Evolutionary conservation across 1,139 yeast genomes (phyloP).

Genomic region (Candida mesenterica): DNA sequence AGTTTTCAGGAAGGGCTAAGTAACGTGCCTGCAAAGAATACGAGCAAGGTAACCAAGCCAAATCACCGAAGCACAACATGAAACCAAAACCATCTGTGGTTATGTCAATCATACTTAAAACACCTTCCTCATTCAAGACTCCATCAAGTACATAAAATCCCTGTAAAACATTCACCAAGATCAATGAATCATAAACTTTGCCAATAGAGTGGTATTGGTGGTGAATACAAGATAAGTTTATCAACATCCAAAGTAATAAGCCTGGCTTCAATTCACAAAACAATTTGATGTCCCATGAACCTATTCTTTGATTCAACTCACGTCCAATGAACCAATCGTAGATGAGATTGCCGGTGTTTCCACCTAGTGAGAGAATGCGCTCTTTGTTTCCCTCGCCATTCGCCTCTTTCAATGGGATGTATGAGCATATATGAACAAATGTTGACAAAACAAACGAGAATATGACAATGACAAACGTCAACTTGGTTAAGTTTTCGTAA

Average conservation of each 20-base stretch:
- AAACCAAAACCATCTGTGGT: slow-evolving; percentile 97
- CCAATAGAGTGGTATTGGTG: slow-evolving; percentile 70
- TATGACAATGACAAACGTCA: slow-evolving; percentile 60
- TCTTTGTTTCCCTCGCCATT: slow-evolving; percentile 61
- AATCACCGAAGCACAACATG: slow-evolving; percentile 93
- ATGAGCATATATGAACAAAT: slow-evolving; percentile 67
- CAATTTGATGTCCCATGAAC: slow-evolving; percentile 80
- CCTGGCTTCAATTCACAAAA: slow-evolving; percentile 97
- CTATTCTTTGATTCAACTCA: slow-evolving; percentile 89
- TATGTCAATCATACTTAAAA: slow-evolving; percentile 90
- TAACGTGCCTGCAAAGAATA: slow-evolving; percentile 85
- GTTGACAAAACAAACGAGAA: slow-evolving; percentile 64
- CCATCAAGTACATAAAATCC: slow-evolving; percentile 88
- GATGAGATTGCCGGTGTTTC: slow-evolving; percentile 71
- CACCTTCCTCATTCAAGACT: slow-evolving; percentile 85
- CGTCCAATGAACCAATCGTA: slow-evolving; percentile 98
- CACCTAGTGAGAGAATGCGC: slow-evolving; percentile 77
- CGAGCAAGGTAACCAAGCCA: slow-evolving; percentile 91
- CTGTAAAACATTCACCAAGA: slow-evolving; percentile 68
- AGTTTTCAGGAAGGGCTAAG: slow-evolving; percentile 56
- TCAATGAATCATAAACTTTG: slow-evolving; percentile 65
- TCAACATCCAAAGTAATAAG: slow-evolving; percentile 76
- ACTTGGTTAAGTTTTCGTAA: slow-evolving; percentile 63
- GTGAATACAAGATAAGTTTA: slow-evolving; percentile 78
- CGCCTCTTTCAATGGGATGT: slow-evolving; percentile 48